These are phyloP conservation scores for Didymella glomerata DNA, from an alignment of 2,329 filamentous ascomycete species.

Conservation along the genomic window DNA sequence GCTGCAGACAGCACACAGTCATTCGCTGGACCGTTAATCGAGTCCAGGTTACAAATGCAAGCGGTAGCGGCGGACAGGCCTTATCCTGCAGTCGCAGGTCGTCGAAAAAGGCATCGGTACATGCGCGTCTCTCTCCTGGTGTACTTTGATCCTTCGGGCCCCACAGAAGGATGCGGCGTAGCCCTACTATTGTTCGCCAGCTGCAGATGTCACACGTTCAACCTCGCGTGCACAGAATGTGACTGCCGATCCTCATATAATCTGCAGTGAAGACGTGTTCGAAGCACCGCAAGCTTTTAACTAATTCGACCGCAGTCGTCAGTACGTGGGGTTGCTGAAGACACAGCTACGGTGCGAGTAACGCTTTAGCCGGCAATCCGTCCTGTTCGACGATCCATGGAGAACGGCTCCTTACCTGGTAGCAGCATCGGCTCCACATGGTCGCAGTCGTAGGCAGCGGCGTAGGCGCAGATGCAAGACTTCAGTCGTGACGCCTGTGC, in stretches of 20 bases:
- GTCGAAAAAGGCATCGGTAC: not conserved
- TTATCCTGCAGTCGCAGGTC: not conserved
- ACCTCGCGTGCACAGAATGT: not conserved
- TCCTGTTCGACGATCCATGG: not conserved
- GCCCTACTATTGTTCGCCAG: not conserved
- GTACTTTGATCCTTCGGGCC: not conserved
- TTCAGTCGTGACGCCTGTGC: not conserved
- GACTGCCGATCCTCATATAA: not conserved
- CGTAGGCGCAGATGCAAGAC: not conserved
- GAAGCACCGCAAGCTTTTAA: not conserved
- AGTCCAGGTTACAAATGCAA: not conserved
- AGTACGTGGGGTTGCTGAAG: not conserved
- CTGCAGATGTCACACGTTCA: not conserved
- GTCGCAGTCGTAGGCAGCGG: not conserved
- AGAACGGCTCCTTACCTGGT: not conserved
- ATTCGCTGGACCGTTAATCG: not conserved
- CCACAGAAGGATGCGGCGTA: slow-evolving; percentile 11
- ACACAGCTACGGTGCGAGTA: not conserved
- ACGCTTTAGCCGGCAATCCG: not conserved
- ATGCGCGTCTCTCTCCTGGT: not conserved
- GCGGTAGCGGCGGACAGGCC: not conserved
- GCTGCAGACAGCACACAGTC: not conserved
- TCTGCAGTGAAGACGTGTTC: not conserved
- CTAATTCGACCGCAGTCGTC: not conserved
- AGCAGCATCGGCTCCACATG: not conserved